phyloP scores from a whole-genome alignment of 352 stramenopile genomes.

The Peronospora tabacina region DNA sequence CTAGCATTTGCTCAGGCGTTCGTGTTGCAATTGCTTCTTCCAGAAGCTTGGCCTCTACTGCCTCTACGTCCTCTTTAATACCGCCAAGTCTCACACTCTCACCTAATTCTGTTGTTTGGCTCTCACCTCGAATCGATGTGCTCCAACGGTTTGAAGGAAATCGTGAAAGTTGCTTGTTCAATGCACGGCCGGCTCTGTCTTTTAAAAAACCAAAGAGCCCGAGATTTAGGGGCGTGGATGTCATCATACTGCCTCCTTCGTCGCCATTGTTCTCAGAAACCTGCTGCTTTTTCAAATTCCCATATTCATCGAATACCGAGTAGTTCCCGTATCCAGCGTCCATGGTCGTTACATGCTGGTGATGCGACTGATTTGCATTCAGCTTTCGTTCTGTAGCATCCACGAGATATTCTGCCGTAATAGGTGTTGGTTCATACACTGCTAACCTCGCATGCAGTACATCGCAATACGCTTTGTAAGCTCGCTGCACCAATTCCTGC shows the following conservation, averaged over 20 bases:
- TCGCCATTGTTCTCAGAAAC: conserved; percentile 6
- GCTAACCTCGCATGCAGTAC: conserved; percentile 48
- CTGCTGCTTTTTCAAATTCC: conserved; percentile 59
- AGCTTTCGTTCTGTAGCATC: conserved; percentile 68
- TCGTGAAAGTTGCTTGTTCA: conserved; percentile 59
- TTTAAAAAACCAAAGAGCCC: conserved; percentile 75
- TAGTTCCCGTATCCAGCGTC: conserved; percentile 54
- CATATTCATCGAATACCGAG: conserved; percentile 73
- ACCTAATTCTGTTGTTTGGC: conserved; percentile 7
- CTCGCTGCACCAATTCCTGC: conserved; percentile 47
- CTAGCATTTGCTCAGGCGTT: conserved; percentile 42
- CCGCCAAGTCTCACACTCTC: conserved; percentile 22
- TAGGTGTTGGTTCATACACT: conserved; percentile 49
- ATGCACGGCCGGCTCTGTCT: conserved; percentile 50
- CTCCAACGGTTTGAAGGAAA: conserved; percentile 29
- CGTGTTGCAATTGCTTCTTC: conserved; percentile 15
- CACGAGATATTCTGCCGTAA: conserved; percentile 58
- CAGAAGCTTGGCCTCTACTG: conserved; percentile 25
- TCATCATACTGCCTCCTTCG: conserved; percentile 2
- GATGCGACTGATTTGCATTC: conserved; percentile 26
- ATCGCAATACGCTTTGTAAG: conserved; percentile 53
- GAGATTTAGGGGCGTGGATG: conserved; percentile 39
- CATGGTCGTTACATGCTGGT: conserved; percentile 40
- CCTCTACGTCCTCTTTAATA: conserved; percentile 43
- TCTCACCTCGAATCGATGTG: conserved; percentile 10